Evolutionary conservation across 169 alveolate genomes (phyloP).

Genomic region (Besnoitia besnoiti): DNA sequence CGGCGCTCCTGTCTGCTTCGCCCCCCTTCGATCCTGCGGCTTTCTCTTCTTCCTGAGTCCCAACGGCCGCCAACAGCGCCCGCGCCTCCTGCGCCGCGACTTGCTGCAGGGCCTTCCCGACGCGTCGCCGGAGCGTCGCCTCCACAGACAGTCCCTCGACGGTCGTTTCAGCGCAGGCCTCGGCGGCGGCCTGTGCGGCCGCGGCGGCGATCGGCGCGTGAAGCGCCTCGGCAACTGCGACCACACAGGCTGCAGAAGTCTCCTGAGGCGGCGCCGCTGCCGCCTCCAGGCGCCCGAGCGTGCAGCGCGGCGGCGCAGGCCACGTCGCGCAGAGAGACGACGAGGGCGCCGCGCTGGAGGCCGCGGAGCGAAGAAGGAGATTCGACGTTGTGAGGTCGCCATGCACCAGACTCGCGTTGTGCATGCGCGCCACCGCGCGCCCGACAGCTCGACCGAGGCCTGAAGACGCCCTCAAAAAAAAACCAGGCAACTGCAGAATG

Average conservation of each 20-base stretch:
- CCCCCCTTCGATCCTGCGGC: background rate
- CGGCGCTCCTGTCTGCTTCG: background rate
- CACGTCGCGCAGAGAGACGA: background rate
- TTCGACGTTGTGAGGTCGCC: conserved; percentile 92
- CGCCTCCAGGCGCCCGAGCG: background rate
- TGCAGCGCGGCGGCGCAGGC: background rate
- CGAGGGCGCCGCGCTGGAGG: no score
- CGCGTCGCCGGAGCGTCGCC: background rate
- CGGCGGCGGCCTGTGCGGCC: background rate
- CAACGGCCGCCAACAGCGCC: background rate
- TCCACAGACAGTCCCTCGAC: background rate
- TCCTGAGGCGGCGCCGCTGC: background rate
- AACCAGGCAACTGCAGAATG: no score
- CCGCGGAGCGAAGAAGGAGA: conserved; percentile 78
- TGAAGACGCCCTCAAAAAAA: background rate
- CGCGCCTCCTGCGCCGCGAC: background rate
- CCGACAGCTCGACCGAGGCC: conserved; percentile 77
- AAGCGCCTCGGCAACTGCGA: background rate
- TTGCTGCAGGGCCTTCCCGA: background rate
- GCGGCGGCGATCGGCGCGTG: conserved; percentile 14
- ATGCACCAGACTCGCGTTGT: conserved; percentile 82
- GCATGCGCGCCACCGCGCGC: conserved; percentile 78
- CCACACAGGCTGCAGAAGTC: background rate
- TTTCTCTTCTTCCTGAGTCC: background rate
- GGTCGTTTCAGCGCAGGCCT: background rate